Percentiles rank a stretch among this genome's conserved stretches.
These are phyloP conservation scores for Debaryomyces prosopidis DNA, from an alignment of 805 yeast species.

Conservation along the genomic window DNA sequence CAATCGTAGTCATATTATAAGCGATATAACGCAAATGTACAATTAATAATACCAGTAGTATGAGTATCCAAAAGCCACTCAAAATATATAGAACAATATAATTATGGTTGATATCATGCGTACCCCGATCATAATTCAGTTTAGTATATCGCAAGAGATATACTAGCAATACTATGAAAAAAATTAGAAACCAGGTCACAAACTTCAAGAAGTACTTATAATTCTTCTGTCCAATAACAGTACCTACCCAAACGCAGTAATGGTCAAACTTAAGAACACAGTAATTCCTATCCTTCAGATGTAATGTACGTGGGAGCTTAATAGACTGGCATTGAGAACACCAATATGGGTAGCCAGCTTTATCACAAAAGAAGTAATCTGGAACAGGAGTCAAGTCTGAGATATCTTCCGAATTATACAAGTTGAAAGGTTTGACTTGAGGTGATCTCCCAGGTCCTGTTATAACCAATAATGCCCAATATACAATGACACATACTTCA, in stretches of 20 bases:
- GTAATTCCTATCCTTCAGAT: conserved; percentile 51
- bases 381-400: conserved; percentile 46
- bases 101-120: conserved; percentile 43
- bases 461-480: conserved; percentile 47
- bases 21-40: conserved; percentile 47
- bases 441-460: conserved; percentile 62
- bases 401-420: conserved; percentile 17
- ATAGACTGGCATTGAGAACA: conserved; percentile 67
- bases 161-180: conserved; percentile 31
- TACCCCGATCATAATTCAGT: conserved; percentile 19
- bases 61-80: conserved; percentile 44
- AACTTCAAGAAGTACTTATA: conserved; percentile 59
- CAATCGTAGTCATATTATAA: conserved; percentile 58
- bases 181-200: conserved; percentile 33
- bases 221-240: conserved; percentile 68
- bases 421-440: conserved; percentile 33
- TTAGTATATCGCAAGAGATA: conserved; percentile 25
- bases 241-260: conserved; percentile 76
- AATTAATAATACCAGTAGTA: conserved; percentile 43
- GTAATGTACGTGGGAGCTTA: conserved; percentile 70
- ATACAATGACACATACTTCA: conserved; percentile 20
- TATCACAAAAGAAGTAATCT: conserved; percentile 63
- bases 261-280: conserved; percentile 85
- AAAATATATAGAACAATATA: conserved; percentile 48
- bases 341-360: conserved; percentile 74